These are phyloP conservation scores for Pseudogymnoascus destructans DNA, from an alignment of 2,329 filamentous ascomycete species.

Conservation along the genomic window DNA sequence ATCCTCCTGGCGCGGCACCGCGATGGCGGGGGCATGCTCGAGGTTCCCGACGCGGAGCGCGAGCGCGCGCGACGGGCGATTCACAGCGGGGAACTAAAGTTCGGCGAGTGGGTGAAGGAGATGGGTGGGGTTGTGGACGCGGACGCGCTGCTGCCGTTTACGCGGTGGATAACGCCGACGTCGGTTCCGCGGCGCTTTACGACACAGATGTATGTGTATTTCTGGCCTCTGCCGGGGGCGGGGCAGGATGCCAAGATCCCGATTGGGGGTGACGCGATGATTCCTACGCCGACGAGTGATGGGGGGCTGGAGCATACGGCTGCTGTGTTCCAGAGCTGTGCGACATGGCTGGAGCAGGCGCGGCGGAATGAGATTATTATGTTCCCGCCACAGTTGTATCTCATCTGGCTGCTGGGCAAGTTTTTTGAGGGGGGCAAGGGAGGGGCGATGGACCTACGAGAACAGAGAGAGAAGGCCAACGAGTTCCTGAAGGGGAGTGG, in stretches of 20 bases:
- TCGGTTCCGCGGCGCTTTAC: constrained; percentile 66
- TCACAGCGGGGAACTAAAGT: constrained; percentile 51
- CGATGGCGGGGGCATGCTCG: constrained; percentile 41
- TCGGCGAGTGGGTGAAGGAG: constrained; percentile 48
- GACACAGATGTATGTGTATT: constrained; percentile 94
- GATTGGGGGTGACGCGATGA: constrained; percentile 22
- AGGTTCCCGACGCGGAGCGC: constrained; percentile 44
- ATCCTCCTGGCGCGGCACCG: constrained; percentile 49
- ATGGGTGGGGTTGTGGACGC: constrained; percentile 48
- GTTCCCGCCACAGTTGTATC: constrained; percentile 80
- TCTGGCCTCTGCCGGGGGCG: constrained; percentile 47
- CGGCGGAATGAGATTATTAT: constrained; percentile 58
- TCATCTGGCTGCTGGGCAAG: constrained; percentile 39
- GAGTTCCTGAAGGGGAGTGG: constrained; percentile 37
- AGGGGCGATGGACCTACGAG: constrained; percentile 27
- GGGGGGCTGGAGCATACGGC: constrained; percentile 55
- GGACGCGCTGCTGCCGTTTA: constrained; percentile 67
- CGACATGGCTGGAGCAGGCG: constrained; percentile 55
- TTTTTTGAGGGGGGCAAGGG: constrained; percentile 18
- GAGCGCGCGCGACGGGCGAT: constrained; percentile 55
- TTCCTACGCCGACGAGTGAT: constrained; percentile 48
- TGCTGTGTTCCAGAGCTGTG: constrained; percentile 60
- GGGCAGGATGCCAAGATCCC: constrained; percentile 9
- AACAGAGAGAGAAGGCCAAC: constrained; percentile 40
- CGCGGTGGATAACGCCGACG: constrained; percentile 77